Base-by-base conservation (phyloP, 2,329 filamentous ascomycete species). In the Microcera coccophila region DNA sequence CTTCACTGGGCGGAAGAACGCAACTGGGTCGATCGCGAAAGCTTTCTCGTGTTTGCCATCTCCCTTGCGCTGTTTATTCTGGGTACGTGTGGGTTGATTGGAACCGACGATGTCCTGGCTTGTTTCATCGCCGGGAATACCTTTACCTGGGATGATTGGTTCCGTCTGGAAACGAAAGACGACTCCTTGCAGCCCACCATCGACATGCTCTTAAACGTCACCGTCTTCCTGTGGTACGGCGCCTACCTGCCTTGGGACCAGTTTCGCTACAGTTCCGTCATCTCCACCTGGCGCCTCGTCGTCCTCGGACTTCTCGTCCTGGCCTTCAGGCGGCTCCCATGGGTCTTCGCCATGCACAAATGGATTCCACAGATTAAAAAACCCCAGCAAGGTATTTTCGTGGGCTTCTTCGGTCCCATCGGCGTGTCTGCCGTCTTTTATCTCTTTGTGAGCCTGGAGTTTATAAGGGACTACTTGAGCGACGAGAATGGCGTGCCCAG, bases 101-200 rank as follows among this genome's bases (percentile, higher is more conserved):
- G 89, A 1, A 91, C 83, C 26, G 90, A 95, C 59, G 90, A 96
- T 59, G 85, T 95, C 1, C 74, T 96, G 5, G 90, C 90, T 2
- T 95, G 89, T 67, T 96, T 96, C 61, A 84, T 95, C 54, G 90
- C 90, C 2, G 90, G 90, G 2, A 95, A 95, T 58, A 80, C 79
- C 1, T 95, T 96, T 54, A 95, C 88, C 0, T 91, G 88, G 82
- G 90, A 95, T 61, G 89, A 95, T 65, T 94, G 88, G 89, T 96
- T 95, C 66, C 84, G 90, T 1, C 71, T 91, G 1, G 87, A 94
- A 63, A 96, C 90, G 0, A 71, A 85, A 55, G 90, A 95, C 54
- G 91, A 96, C 59, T 90, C 87, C 2, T 76, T 96, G n/a, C 90
- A 96, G 61, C 90, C 90, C 0, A 95, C 90, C 0, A 86, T 96